Percentiles rank a stretch among this genome's conserved stretches.
phyloP scores from a whole-genome alignment of 1,284 basidiomycete species.

The Trichosporon faecale region DNA sequence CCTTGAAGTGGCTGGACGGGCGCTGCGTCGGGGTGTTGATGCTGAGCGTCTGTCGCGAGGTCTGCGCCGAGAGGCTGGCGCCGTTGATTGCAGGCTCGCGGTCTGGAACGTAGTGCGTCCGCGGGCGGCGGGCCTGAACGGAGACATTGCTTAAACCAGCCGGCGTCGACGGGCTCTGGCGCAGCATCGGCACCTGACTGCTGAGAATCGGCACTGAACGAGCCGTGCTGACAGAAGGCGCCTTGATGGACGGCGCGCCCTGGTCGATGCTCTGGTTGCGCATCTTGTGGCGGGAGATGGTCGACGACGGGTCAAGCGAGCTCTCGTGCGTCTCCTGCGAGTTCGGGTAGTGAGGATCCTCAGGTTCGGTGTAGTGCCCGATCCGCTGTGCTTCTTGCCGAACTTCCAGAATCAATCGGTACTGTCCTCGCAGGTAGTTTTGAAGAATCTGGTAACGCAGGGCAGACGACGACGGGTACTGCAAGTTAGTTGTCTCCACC shows the following conservation, averaged over 20 bases:
- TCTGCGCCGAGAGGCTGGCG: neutral
- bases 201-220: conserved; percentile 21
- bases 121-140: conserved; percentile 29
- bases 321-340: conserved; percentile 31
- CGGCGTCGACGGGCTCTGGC: conserved; percentile 46
- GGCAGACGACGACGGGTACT: conserved; percentile 57
- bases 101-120: conserved; percentile 43
- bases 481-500: conserved; percentile 12
- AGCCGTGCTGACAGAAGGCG: conserved; percentile 24
- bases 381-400: conserved; percentile 39
- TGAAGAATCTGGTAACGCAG: conserved; percentile 57
- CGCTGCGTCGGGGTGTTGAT: conserved; percentile 13
- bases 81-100: conserved; percentile 28
- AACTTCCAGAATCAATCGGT: conserved; percentile 48
- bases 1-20: conserved; percentile 22
- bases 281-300: neutral
- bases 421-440: conserved; percentile 56
- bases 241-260: conserved; percentile 25
- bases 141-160: conserved; percentile 33
- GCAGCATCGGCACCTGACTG: conserved; percentile 20
- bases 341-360: conserved; percentile 27
- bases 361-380: conserved; percentile 40
- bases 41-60: conserved; percentile 11
- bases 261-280: conserved; percentile 19
- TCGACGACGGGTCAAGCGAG: neutral